Evolutionary conservation across 2,329 filamentous ascomycete genomes (phyloP).

Genomic region (Pseudogymnoascus sp.): DNA sequence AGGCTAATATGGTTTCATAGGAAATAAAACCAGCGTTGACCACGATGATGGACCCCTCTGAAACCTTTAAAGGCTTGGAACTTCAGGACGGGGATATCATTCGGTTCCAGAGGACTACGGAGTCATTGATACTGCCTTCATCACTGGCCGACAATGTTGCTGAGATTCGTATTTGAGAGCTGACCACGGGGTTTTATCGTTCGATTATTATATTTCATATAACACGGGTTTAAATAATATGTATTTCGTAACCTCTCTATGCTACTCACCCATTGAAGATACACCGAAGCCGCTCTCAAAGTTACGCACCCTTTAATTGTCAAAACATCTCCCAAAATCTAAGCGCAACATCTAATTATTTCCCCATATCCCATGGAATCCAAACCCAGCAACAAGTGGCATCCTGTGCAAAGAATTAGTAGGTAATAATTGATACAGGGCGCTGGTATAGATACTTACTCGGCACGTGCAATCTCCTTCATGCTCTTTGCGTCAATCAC

Average conservation of each 20-base stretch:
- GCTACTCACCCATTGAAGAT: neutral
- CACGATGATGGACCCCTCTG: constrained; percentile 83
- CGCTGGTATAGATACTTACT: constrained; percentile 38
- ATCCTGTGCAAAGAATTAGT: neutral
- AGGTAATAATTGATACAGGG: neutral
- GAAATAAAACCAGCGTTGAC: constrained; percentile 99
- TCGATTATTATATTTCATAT: neutral
- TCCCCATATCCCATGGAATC: neutral
- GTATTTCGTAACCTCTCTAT: neutral
- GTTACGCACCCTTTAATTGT: neutral
- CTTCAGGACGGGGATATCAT: constrained; percentile 96
- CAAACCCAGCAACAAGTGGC: neutral
- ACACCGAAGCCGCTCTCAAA: neutral
- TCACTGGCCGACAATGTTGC: neutral
- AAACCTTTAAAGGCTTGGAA: constrained; percentile 80
- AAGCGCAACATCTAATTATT: neutral
- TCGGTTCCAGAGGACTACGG: constrained; percentile 67
- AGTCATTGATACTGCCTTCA: neutral
- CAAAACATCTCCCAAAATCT: neutral
- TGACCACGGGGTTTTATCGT: neutral
- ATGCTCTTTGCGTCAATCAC: constrained; percentile 54
- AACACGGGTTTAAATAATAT: neutral
- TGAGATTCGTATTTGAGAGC: neutral
- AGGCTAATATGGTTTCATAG: constrained; percentile 29
- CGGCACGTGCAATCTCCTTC: constrained; percentile 53